phyloP scores from a whole-genome alignment of 73 alveolate species.

The Paramecium sexaurelia region DNA sequence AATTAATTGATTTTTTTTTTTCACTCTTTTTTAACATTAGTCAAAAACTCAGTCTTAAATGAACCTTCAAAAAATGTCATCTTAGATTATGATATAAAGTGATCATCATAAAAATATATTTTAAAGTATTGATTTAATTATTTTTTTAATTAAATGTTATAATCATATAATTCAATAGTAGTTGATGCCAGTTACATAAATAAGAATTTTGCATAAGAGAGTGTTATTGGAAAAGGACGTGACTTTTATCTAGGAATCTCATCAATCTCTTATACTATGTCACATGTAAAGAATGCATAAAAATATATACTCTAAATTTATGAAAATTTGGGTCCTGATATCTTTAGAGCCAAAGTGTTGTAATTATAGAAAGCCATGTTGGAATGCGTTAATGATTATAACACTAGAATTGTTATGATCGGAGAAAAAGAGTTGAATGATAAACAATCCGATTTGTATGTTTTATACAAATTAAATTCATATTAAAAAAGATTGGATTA shows the following conservation, averaged over 20 bases:
- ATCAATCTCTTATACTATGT: neutral
- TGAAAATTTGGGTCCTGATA: neutral
- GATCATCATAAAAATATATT: too few species aligned
- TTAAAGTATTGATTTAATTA: too few species aligned
- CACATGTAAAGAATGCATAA: neutral
- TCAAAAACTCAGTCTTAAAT: too few species aligned
- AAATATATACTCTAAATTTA: neutral
- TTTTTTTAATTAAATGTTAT: neutral
- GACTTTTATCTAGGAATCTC: neutral
- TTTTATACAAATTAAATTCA: neutral
- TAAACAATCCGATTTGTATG: slow-evolving; percentile 15
- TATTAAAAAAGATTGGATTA: neutral
- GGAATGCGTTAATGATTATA: neutral
- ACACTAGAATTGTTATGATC: neutral
- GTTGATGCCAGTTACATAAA: slow-evolving; percentile 52
- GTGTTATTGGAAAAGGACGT: neutral
- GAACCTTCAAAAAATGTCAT: too few species aligned
- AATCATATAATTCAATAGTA: neutral
- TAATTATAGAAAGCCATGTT: neutral
- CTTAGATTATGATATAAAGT: neutral
- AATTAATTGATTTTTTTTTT: neutral
- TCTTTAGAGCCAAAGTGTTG: neutral
- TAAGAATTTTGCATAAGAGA: neutral
- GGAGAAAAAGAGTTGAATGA: slow-evolving; percentile 28
- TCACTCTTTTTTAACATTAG: neutral